These are phyloP conservation scores for Sordaria brevicollis DNA, from an alignment of 495 filamentous ascomycete genomes.

Conservation along the genomic window DNA sequence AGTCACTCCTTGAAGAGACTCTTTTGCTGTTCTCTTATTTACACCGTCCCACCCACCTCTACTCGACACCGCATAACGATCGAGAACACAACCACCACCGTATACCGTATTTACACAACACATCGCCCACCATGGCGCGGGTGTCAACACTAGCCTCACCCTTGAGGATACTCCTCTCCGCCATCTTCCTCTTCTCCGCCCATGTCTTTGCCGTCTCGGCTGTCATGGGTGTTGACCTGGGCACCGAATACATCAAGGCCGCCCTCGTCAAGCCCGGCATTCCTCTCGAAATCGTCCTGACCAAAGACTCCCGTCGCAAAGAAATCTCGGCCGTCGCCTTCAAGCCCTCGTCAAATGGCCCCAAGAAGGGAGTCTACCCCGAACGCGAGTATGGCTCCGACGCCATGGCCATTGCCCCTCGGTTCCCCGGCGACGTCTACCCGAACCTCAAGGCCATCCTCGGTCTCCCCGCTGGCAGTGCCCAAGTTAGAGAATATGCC, in stretches of 20 bases:
- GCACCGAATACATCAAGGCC: constrained; percentile 96
- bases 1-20: not conserved
- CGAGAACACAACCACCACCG: constrained; percentile 3
- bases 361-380: constrained; percentile 56
- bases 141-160: constrained; percentile 28
- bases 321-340: constrained; percentile 87
- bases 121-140: constrained; percentile 32
- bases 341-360: constrained; percentile 60
- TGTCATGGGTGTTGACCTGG: constrained; percentile 87
- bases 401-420: constrained; percentile 73
- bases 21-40: not conserved
- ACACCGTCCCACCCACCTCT: not conserved
- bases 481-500: constrained; percentile 55
- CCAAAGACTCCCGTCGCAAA: constrained; percentile 97
- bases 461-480: constrained; percentile 55
- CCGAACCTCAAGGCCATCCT: constrained; percentile 83
- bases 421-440: constrained; percentile 90
- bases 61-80: constrained; percentile 12
- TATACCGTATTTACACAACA: constrained; percentile 9
- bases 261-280: constrained; percentile 95
- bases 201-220: constrained; percentile 48
- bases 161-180: constrained; percentile 31
- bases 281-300: constrained; percentile 94
- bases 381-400: constrained; percentile 88
- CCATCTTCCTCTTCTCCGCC: constrained; percentile 38